Percentiles rank a stretch among this genome's conserved stretches.
Evolutionary conservation across 129 eudicot species (phyloP).

Genomic region (Tagetes patula): DNA sequence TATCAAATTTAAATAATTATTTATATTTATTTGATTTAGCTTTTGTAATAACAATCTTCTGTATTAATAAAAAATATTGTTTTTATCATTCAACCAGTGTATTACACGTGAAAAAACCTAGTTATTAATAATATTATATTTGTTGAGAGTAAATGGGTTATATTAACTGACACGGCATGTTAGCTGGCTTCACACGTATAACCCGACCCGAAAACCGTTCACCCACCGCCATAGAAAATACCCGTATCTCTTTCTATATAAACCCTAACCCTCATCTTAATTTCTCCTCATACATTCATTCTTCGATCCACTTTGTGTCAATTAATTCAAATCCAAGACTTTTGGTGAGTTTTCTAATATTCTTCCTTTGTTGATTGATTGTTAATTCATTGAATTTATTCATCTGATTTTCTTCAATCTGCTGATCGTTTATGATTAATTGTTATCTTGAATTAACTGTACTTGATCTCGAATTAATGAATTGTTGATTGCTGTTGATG

Average conservation of each 20-base stretch:
- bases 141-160: not conserved
- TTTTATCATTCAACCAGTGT: no score
- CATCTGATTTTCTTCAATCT: not conserved
- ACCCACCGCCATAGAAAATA: constrained; percentile 28
- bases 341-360: not conserved
- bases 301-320: not conserved
- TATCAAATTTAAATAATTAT: no score
- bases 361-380: not conserved
- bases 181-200: constrained; percentile 14
- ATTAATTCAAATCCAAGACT: not conserved
- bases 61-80: no score
- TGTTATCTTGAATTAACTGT: no score
- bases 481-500: not conserved
- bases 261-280: constrained; percentile 13
- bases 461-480: no score
- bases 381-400: not conserved
- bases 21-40: no score
- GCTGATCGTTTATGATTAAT: not conserved
- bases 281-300: not conserved
- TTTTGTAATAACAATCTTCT: no score
- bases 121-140: no score
- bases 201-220: constrained; percentile 25
- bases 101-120: no score
- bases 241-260: constrained; percentile 26
- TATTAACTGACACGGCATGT: not conserved